phyloP scores from a whole-genome alignment of 768 basidiomycete genomes.

The Dictyophora rubrovolvata region DNA sequence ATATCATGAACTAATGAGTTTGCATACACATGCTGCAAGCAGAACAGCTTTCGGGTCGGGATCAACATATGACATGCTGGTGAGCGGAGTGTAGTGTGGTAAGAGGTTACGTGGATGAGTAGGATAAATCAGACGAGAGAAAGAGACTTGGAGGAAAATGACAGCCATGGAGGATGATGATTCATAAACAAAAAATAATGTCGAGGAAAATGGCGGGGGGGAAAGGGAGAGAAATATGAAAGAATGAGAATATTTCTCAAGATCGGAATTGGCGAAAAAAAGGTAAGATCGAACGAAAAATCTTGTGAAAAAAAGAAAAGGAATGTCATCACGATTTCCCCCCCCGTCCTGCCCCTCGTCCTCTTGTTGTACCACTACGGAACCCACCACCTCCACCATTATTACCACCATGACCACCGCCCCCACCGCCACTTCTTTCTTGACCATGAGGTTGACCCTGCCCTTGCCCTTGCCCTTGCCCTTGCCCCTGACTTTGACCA shows the following conservation, averaged over 20 bases:
- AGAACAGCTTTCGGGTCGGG: neutral
- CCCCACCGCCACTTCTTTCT: conserved; percentile 37
- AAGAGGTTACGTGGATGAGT: neutral
- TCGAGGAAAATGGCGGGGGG: neutral
- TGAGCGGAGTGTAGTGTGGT: neutral
- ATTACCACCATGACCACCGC: conserved; percentile 22
- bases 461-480: too few species aligned
- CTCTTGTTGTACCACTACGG: conserved; percentile 31
- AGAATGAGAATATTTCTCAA: neutral
- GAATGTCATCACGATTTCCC: neutral
- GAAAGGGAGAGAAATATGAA: neutral
- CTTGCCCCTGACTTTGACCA: conserved; percentile 23
- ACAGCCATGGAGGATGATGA: neutral
- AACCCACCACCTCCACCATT: conserved; percentile 16
- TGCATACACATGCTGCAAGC: neutral
- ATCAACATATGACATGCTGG: neutral
- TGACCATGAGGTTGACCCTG: conserved; percentile 36
- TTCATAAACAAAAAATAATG: neutral
- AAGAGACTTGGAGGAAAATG: neutral
- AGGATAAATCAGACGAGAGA: neutral
- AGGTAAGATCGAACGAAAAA: neutral
- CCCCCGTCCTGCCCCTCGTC: conserved; percentile 6
- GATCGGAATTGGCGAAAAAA: neutral
- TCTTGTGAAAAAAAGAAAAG: neutral
- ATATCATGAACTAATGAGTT: neutral